These are phyloP conservation scores for Pseudocercospora pini-densiflorae DNA, from an alignment of 2,329 filamentous ascomycete species.

Conservation along the genomic window DNA sequence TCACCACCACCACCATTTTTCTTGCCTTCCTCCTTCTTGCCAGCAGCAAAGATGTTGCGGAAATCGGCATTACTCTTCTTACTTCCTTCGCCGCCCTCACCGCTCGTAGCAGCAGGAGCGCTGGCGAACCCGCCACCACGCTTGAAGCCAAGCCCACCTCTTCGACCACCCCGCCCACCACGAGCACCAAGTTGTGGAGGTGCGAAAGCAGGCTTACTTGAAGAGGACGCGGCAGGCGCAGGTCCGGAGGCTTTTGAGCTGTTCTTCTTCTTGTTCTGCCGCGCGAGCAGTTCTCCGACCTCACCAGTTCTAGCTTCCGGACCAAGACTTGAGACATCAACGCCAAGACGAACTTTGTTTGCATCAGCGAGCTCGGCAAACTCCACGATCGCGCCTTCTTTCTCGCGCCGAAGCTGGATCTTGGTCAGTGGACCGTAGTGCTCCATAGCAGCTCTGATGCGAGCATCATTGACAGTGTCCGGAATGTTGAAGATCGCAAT, in stretches of 20 bases:
- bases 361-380: slow-evolving; percentile 72
- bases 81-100: slow-evolving; percentile 30
- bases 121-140: slow-evolving; percentile 42
- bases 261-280: slow-evolving; percentile 42
- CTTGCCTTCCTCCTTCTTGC: slow-evolving; percentile 34
- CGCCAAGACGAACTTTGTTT: slow-evolving; percentile 67
- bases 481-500: slow-evolving; percentile 84
- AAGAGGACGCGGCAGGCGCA: slow-evolving; percentile 24
- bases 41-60: slow-evolving; percentile 57
- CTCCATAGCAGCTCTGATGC: slow-evolving; percentile 74
- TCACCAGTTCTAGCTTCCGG: slow-evolving; percentile 52
- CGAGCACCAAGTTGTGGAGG: slow-evolving; percentile 48
- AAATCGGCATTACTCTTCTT: slow-evolving; percentile 64
- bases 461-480: slow-evolving; percentile 88
- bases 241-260: slow-evolving; percentile 41
- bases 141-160: slow-evolving; percentile 56
- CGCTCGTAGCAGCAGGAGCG: slow-evolving; percentile 24
- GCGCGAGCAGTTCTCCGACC: slow-evolving; percentile 55
- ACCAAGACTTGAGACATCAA: slow-evolving; percentile 47
- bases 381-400: slow-evolving; percentile 85
- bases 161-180: slow-evolving; percentile 47
- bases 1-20: slow-evolving; percentile 27
- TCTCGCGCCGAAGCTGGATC: slow-evolving; percentile 77
- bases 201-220: slow-evolving; percentile 29
- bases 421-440: slow-evolving; percentile 73